Percentiles rank a stretch among this genome's conserved stretches.
Conservation (phyloP, 2,329 filamentous ascomycete genomes). For the Hymenoscyphus infarciens region DNA sequence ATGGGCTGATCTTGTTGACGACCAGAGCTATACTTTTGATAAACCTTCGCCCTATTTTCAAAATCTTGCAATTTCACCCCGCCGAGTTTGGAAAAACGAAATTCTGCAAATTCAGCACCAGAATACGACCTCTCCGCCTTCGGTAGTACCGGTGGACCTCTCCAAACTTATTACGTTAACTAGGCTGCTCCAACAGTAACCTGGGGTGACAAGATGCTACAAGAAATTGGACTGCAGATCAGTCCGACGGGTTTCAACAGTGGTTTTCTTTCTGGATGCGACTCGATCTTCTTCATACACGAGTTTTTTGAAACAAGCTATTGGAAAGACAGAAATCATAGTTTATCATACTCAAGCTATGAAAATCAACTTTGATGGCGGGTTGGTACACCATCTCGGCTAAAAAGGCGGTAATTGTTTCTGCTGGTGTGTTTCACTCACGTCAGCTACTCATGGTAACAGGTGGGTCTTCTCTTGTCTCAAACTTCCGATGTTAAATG, state of each 20-base stretch:
- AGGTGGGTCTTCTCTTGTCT: too few species aligned
- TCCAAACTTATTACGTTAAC: slow-evolving; percentile 42
- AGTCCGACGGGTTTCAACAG: slow-evolving; percentile 22
- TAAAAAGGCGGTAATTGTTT: slow-evolving; percentile 39
- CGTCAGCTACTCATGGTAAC: slow-evolving; percentile 41
- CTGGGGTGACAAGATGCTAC: slow-evolving; percentile 16
- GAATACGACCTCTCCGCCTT: slow-evolving; percentile 35
- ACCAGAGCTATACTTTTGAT: slow-evolving; percentile 44
- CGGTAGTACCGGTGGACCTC: slow-evolving; percentile 32
- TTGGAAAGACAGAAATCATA: slow-evolving; percentile 11
- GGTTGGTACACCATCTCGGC: slow-evolving; percentile 22
- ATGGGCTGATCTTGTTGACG: slow-evolving; percentile 41
- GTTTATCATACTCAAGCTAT: slow-evolving; percentile 21
- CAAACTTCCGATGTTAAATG: too few species aligned
- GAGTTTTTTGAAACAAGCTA: slow-evolving; percentile 13
- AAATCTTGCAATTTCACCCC: slow-evolving; percentile 36
- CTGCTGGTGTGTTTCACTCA: slow-evolving; percentile 48
- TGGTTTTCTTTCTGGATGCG: slow-evolving; percentile 19
- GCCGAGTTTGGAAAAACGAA: slow-evolving; percentile 16
- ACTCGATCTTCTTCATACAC: slow-evolving; percentile 18
- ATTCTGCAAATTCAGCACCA: slow-evolving; percentile 29
- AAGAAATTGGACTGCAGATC: slow-evolving; percentile 18
- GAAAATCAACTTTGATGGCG: slow-evolving; percentile 21
- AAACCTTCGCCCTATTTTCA: slow-evolving; percentile 45
- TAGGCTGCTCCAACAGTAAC: slow-evolving; percentile 25